These are phyloP conservation scores for Chrysoporthe deuterocubensis DNA, from an alignment of 2,329 filamentous ascomycete genomes.

Conservation along the genomic window DNA sequence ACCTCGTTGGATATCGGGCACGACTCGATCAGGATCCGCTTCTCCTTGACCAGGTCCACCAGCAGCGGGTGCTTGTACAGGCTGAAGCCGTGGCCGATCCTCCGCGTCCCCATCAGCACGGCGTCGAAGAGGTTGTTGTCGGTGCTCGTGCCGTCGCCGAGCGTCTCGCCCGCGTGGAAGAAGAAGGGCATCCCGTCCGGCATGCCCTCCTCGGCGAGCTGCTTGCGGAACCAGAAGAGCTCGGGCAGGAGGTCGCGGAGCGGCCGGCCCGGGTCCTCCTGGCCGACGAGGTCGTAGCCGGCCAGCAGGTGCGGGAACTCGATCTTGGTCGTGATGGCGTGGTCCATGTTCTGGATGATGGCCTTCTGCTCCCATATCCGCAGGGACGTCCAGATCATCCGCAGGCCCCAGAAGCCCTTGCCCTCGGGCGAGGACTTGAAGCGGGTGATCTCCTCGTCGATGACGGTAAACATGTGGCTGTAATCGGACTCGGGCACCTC, in stretches of 20 bases:
- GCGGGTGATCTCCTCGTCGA: slow-evolving; percentile 76
- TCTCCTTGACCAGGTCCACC: slow-evolving; percentile 86
- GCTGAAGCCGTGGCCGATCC: slow-evolving; percentile 88
- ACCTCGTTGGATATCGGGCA: slow-evolving; percentile 93
- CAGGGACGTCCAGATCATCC: slow-evolving; percentile 83
- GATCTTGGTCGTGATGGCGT: slow-evolving; percentile 82
- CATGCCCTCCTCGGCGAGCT: slow-evolving; percentile 76
- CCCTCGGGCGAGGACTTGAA: slow-evolving; percentile 77
- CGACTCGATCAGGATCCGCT: slow-evolving; percentile 84
- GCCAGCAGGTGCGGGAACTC: slow-evolving; percentile 78
- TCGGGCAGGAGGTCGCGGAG: slow-evolving; percentile 79
- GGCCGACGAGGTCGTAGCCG: slow-evolving; percentile 88
- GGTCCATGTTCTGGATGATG: slow-evolving; percentile 81
- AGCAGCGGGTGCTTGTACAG: slow-evolving; percentile 91
- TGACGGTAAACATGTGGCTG: slow-evolving; percentile 69
- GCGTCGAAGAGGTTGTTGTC: slow-evolving; percentile 89
- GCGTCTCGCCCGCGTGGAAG: slow-evolving; percentile 90
- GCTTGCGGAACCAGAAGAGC: slow-evolving; percentile 91
- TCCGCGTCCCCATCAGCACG: slow-evolving; percentile 80
- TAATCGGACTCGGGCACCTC: slow-evolving; percentile 71
- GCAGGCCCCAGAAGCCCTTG: slow-evolving; percentile 79
- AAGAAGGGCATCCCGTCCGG: slow-evolving; percentile 79
- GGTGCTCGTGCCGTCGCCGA: slow-evolving; percentile 73
- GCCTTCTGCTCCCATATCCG: slow-evolving; percentile 65
- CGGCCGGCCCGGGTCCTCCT: slow-evolving; percentile 79